Evolutionary conservation across 2,329 filamentous ascomycete species (phyloP).

Genomic region (Cryoendolithus antarcticus): DNA sequence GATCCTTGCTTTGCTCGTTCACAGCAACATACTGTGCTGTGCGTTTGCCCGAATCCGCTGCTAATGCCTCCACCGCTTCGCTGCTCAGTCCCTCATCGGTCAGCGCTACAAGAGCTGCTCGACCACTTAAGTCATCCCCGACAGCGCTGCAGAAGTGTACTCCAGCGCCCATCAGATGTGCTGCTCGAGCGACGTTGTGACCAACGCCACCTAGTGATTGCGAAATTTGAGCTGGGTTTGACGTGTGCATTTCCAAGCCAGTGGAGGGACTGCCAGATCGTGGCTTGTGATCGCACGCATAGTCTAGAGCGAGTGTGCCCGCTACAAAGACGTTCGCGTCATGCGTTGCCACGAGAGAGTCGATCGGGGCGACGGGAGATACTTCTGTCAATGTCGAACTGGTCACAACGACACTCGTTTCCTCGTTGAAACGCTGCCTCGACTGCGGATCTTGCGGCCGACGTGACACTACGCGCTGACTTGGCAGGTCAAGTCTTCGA

Average conservation of each 20-base stretch:
- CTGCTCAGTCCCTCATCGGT: constrained; percentile 51
- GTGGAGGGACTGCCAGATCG: constrained; percentile 25
- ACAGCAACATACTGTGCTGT: constrained; percentile 89
- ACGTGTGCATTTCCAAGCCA: constrained; percentile 55
- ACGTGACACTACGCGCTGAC: constrained; percentile 1
- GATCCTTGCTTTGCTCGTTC: constrained; percentile 70
- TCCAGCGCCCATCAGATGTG: constrained; percentile 53
- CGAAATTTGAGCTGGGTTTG: constrained; percentile 69
- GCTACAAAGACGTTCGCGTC: constrained; percentile 63
- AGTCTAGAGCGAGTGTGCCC: constrained; percentile 79
- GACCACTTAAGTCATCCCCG: constrained; percentile 67
- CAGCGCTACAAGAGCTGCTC: constrained; percentile 57
- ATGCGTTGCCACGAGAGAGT: too few species aligned
- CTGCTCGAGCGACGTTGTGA: constrained; percentile 78
- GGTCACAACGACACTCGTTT: too few species aligned
- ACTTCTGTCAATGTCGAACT: too few species aligned
- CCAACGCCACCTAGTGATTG: constrained; percentile 86
- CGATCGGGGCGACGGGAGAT: too few species aligned
- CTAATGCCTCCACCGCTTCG: constrained; percentile 43
- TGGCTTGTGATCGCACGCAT: constrained; percentile 64
- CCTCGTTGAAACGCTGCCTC: too few species aligned
- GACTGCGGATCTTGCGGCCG: too few species aligned
- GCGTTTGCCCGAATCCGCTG: constrained; percentile 37
- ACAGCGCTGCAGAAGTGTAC: constrained; percentile 71
- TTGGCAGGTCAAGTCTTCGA: constrained; percentile 1